Evolutionary conservation across 805 yeast genomes (phyloP).

Genomic region (Nakazawaea pomicola): DNA sequence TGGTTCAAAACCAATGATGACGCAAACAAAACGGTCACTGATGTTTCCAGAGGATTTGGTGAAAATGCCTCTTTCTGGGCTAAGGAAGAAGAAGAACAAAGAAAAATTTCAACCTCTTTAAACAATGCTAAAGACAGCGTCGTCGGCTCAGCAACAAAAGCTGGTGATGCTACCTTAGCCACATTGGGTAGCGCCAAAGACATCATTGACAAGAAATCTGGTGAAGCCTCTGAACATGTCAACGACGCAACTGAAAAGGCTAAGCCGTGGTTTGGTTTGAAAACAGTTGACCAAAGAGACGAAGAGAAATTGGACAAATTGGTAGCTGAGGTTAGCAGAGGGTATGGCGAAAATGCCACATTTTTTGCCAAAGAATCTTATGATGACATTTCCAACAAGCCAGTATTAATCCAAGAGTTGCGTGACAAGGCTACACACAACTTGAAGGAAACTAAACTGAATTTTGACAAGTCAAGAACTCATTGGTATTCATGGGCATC

Average conservation of each 20-base stretch:
- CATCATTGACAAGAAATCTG: not conserved
- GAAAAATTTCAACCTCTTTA: not conserved
- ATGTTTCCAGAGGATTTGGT: slow-evolving; percentile 9
- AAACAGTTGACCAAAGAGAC: slow-evolving; percentile 11
- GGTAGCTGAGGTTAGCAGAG: slow-evolving; percentile 9
- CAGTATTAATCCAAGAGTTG: slow-evolving; percentile 7
- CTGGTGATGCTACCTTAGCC: slow-evolving; percentile 4
- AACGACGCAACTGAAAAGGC: slow-evolving; percentile 6
- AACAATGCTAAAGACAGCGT: slow-evolving; percentile 4
- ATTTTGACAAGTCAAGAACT: slow-evolving; percentile 3
- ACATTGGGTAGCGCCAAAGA: slow-evolving; percentile 9
- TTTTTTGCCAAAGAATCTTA: slow-evolving; percentile 12
- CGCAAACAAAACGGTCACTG: not conserved
- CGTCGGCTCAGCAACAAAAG: slow-evolving; percentile 2
- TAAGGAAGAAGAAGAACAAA: slow-evolving; percentile 7
- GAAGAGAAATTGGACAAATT: slow-evolving; percentile 13
- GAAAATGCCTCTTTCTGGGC: slow-evolving; percentile 13
- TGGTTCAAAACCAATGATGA: slow-evolving; percentile 6
- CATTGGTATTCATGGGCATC: slow-evolving; percentile 11
- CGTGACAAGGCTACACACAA: slow-evolving; percentile 5
- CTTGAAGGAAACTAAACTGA: slow-evolving; percentile 5
- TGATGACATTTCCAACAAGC: slow-evolving; percentile 9
- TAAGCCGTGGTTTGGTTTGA: slow-evolving; percentile 12
- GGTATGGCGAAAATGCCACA: slow-evolving; percentile 12
- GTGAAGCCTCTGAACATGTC: slow-evolving; percentile 3